phyloP scores from a whole-genome alignment of 768 basidiomycete species.

The Daedaleopsis nitida region DNA sequence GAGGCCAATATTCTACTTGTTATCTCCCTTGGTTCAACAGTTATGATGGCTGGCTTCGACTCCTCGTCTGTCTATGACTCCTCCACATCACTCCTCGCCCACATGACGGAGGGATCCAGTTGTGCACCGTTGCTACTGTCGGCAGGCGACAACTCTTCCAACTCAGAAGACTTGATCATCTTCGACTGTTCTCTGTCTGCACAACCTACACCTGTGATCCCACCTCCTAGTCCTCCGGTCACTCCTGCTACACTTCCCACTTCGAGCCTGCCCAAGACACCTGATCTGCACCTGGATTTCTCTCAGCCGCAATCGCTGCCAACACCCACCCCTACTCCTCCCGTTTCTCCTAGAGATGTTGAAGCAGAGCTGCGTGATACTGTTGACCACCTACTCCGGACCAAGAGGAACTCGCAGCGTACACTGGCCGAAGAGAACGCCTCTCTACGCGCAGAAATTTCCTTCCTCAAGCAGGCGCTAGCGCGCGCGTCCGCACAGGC shows the following conservation, averaged over 20 bases:
- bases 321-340: neutral
- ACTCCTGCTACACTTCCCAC: neutral
- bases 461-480: conserved; percentile 8
- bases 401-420: conserved; percentile 7
- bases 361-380: conserved; percentile 12
- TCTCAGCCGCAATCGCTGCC: neutral
- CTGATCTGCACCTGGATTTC: neutral
- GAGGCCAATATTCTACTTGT: too few relatives aligned
- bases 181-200: neutral
- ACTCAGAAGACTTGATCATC: neutral
- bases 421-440: conserved; percentile 11
- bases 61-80: neutral
- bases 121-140: neutral
- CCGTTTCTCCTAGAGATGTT: neutral
- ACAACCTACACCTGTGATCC: neutral
- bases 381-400: conserved; percentile 10
- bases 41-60: neutral
- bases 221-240: neutral
- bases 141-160: neutral
- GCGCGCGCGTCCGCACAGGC: neutral
- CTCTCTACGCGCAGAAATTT: conserved; percentile 10
- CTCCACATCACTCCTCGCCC: neutral
- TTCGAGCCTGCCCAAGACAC: neutral
- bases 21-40: too few relatives aligned
- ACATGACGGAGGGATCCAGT: neutral